Conservation (phyloP, 768 basidiomycete genomes). For the Amanita pallidorosea region DNA sequence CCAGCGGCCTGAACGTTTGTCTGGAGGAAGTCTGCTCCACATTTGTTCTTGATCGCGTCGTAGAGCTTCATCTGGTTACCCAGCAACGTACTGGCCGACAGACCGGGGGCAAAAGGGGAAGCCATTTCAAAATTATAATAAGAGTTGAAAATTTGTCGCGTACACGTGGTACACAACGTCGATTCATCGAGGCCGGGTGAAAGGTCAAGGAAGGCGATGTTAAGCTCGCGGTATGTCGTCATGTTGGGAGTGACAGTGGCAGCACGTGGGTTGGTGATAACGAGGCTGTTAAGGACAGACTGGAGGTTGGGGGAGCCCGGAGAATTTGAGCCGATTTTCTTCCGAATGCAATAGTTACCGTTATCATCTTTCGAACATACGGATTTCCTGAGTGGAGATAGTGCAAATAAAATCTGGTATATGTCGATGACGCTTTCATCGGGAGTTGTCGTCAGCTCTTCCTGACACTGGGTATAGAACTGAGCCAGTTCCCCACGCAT, state of each 20-base stretch:
- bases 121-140: constrained; percentile 72
- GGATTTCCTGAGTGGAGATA: constrained; percentile 54
- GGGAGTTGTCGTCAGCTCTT: constrained; percentile 56
- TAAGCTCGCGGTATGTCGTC: constrained; percentile 40
- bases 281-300: constrained; percentile 15
- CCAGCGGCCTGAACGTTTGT: constrained; percentile 64
- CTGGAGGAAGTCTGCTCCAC: constrained; percentile 62
- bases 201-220: constrained; percentile 78
- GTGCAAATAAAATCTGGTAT: constrained; percentile 75
- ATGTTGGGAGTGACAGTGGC: constrained; percentile 41
- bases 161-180: constrained; percentile 74
- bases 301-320: constrained; percentile 9
- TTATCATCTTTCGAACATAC: constrained; percentile 69
- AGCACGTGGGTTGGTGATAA: constrained; percentile 16
- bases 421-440: constrained; percentile 40
- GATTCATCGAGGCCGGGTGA: constrained; percentile 32
- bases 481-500: constrained; percentile 51
- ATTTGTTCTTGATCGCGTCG: constrained; percentile 45
- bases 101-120: constrained; percentile 67
- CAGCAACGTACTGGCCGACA: constrained; percentile 55
- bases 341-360: constrained; percentile 58
- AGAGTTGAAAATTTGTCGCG: constrained; percentile 58
- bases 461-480: constrained; percentile 63
- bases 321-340: constrained; percentile 25
- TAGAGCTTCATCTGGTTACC: constrained; percentile 58